Base-by-base conservation (phyloP, 192 early-diverging fungal species). In the Gaertneriomyces sp. region DNA sequence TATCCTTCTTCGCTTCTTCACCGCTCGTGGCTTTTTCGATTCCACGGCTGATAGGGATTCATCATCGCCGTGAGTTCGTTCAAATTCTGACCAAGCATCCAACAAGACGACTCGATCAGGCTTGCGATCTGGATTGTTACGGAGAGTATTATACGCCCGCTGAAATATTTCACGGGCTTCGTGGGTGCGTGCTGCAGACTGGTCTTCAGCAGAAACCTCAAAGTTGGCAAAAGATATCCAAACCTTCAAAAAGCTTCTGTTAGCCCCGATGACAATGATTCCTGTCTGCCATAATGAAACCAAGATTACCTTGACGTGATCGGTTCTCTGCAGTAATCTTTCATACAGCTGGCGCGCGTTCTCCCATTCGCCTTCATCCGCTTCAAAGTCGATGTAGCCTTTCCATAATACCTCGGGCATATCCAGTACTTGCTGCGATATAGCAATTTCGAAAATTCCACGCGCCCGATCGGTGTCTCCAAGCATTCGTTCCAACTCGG, bases 401-500 rank as follows among this genome's bases (percentile, higher is more conserved):
- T 97, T 99, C 97, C 97, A 99, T 50, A 99, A 72, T 12, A 98
- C 85, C 69, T 99, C 97, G 41, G 97, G 97, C 96, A 98, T 96
- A 63, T 99, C 95, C 63, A 99, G 71, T 12, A 81, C 84, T 0
- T 88, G 88, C 74, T 99, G 97, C 46, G 82, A 77, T 41, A 98
- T 81, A 3, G 94, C 96, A 61, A 98, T 77, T 53, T 95, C 91
- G 76, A 96, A 94, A 38, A 99, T 86, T 42, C 90, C 97, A 45
- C 89, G 80, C 3, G 83, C 79, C 40, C 95, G 80, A 1, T 97
- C 94, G 14, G 73, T 72, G 61, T 99, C 97, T 51, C 91, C 92
- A 51, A 99, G 66, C 60, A 86, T 84, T 8, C 70, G 68, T 68
- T 99, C 97, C 33, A 99, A 66, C 66, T 92, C 87, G n/a, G 93